Percentiles rank a stretch among this genome's conserved stretches.
Evolutionary conservation across 2,329 filamentous ascomycete species (phyloP).

Genomic region (Aspergillus sclerotialis): DNA sequence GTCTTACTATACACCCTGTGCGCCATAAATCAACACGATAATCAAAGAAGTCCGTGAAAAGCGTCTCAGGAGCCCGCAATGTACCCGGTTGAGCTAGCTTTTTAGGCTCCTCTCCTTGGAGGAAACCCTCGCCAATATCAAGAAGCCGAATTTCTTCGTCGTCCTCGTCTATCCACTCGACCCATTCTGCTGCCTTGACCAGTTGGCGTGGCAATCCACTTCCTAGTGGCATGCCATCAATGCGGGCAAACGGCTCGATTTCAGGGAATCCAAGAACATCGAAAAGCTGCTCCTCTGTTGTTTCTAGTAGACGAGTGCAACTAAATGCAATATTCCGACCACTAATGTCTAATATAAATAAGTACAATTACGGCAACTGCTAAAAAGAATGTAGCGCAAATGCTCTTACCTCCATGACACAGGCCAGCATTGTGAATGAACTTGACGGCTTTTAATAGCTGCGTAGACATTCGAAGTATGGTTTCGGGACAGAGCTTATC

Average conservation of each 20-base stretch:
- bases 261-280: slow-evolving; percentile 11
- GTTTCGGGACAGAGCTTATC: slow-evolving; percentile 16
- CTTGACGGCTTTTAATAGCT: slow-evolving; percentile 20
- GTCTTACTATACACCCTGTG: slow-evolving; percentile 16
- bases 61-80: slow-evolving; percentile 23
- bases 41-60: slow-evolving; percentile 23
- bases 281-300: slow-evolving; percentile 13
- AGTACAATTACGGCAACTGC: slow-evolving; percentile 4
- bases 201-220: slow-evolving; percentile 15
- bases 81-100: slow-evolving; percentile 15
- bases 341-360: slow-evolving; percentile 18
- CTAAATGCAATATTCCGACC: slow-evolving; percentile 21
- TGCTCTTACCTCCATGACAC: slow-evolving; percentile 23
- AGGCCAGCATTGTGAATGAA: slow-evolving; percentile 22
- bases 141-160: slow-evolving; percentile 18
- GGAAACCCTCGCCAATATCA: slow-evolving; percentile 18
- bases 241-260: slow-evolving; percentile 10
- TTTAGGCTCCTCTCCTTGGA: slow-evolving; percentile 12
- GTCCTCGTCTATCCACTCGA: slow-evolving; percentile 18
- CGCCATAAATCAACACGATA: slow-evolving; percentile 28
- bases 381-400: slow-evolving; percentile 1
- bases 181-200: slow-evolving; percentile 18
- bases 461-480: slow-evolving; percentile 20
- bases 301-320: slow-evolving; percentile 7
- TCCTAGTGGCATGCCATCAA: slow-evolving; percentile 15